phyloP scores from a whole-genome alignment of 139 green algal species.

The Zygnema cylindricum region DNA sequence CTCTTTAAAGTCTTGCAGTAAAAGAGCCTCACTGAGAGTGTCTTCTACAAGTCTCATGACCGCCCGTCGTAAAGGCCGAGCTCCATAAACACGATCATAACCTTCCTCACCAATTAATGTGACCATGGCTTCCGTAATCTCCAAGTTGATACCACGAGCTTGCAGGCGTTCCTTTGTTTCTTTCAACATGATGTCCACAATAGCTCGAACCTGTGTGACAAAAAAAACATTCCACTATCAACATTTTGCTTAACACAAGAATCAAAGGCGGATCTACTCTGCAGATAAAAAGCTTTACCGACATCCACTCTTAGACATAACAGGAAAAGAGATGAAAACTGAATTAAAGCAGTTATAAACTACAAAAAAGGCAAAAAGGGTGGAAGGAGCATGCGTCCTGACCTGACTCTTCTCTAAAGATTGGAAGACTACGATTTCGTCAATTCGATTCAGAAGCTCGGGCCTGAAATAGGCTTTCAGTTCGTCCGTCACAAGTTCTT shows the following conservation, averaged over 20 bases:
- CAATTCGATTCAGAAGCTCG: conserved; percentile 84
- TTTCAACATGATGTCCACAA: conserved; percentile 97
- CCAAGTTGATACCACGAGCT: conserved; percentile 74
- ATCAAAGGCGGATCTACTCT: too few species aligned
- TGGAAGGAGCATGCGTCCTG: too few species aligned
- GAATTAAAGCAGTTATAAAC: too few species aligned
- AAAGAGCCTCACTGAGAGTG: conserved; percentile 62
- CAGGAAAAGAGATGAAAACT: too few species aligned
- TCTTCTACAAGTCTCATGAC: conserved; percentile 67
- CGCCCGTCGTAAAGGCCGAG: conserved; percentile 64
- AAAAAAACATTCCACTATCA: neutral
- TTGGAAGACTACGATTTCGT: conserved; percentile 96
- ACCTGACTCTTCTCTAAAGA: conserved; percentile 98
- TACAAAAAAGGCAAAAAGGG: too few species aligned
- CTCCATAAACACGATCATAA: conserved; percentile 66
- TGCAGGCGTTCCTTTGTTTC: conserved; percentile 88
- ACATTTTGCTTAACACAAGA: too few species aligned
- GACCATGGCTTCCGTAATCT: conserved; percentile 61
- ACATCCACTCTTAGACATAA: too few species aligned
- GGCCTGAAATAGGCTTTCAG: conserved; percentile 81
- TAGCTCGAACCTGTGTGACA: conserved; percentile 78
- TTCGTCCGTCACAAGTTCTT: conserved; percentile 80
- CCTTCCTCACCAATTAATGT: conserved; percentile 59
- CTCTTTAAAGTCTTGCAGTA: conserved; percentile 86
- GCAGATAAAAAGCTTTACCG: too few species aligned